Evolutionary conservation across 306 rosid genomes (phyloP).

Genomic region (Castanopsis chinensis): DNA sequence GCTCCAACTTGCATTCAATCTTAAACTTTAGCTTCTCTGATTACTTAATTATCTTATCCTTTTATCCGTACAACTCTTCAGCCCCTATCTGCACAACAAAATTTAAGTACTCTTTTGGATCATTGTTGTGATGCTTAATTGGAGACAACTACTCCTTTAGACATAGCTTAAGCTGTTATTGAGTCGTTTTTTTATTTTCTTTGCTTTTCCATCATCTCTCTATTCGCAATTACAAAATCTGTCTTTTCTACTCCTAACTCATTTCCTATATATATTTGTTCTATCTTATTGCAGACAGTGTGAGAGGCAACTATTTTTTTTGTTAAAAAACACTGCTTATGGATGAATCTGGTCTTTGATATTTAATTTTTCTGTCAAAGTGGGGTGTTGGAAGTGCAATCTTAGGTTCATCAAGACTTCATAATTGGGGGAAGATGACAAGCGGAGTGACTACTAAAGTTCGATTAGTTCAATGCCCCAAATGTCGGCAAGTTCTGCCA

Average conservation of each 20-base stretch:
- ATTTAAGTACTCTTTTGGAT: too few relatives aligned
- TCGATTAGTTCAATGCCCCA: slow-evolving; percentile 82
- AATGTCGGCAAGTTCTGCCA: slow-evolving; percentile 57
- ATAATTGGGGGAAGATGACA: slow-evolving; percentile 41
- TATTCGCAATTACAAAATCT: background rate
- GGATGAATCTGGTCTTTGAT: slow-evolving; percentile 22
- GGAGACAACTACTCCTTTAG: background rate
- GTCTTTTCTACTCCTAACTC: background rate
- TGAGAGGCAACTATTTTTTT: slow-evolving; percentile 2
- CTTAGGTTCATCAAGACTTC: slow-evolving; percentile 19
- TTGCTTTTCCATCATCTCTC: background rate
- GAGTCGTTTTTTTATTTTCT: background rate
- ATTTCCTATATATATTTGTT: slow-evolving; percentile 4
- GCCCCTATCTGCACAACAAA: too few relatives aligned
- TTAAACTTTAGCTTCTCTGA: too few relatives aligned
- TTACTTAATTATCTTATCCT: too few relatives aligned
- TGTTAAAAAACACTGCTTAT: slow-evolving; percentile 8
- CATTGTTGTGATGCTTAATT: too few relatives aligned
- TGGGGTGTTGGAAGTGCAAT: slow-evolving; percentile 17
- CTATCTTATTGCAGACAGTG: slow-evolving; percentile 30
- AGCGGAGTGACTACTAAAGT: slow-evolving; percentile 39
- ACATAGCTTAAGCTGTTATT: background rate
- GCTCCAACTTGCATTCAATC: too few relatives aligned
- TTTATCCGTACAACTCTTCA: too few relatives aligned
- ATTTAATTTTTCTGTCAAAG: slow-evolving; percentile 11